A percentile compares a stretch with the other conserved stretches of the same genome.
phyloP scores from a whole-genome alignment of 768 basidiomycete species.

The Hygrocybe coccinea region DNA sequence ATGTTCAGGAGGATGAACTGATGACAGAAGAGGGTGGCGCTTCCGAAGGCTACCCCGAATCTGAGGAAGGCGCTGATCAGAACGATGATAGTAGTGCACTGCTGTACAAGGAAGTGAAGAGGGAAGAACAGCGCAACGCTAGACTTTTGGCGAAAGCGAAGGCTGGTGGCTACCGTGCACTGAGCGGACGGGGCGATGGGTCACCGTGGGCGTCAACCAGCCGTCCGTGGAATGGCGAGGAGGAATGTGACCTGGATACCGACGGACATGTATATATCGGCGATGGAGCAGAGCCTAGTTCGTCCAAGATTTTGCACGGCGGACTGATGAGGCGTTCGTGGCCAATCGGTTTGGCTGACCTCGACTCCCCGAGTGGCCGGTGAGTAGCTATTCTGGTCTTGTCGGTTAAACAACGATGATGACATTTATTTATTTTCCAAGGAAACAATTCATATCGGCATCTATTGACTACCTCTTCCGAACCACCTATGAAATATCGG shows the following conservation, averaged over 20 bases:
- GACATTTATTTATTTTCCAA: slow-evolving; percentile 29
- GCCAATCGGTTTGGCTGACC: slow-evolving; percentile 48
- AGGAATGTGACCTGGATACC: slow-evolving; percentile 8
- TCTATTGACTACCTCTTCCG: slow-evolving; percentile 62
- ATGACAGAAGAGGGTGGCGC: background rate
- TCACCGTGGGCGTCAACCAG: background rate
- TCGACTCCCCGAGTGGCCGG: slow-evolving; percentile 59
- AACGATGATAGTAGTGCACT: slow-evolving; percentile 5
- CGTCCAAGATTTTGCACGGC: background rate
- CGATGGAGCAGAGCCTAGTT: slow-evolving; percentile 17
- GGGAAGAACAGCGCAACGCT: too few species aligned
- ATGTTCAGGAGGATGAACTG: background rate
- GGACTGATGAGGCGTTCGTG: slow-evolving; percentile 23
- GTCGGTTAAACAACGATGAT: too few species aligned
- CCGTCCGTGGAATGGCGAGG: slow-evolving; percentile 12
- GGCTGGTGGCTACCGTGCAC: background rate
- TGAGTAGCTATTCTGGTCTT: too few species aligned
- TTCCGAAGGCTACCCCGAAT: slow-evolving; percentile 28
- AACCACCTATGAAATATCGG: slow-evolving; percentile 60
- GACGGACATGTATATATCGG: background rate
- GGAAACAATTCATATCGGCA: slow-evolving; percentile 54
- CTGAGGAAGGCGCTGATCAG: slow-evolving; percentile 28
- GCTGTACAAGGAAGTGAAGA: background rate
- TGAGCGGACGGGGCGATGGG: background rate
- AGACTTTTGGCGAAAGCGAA: background rate